Base-by-base conservation (phyloP, 1,284 basidiomycete genomes). In the Tilletia indica region DNA sequence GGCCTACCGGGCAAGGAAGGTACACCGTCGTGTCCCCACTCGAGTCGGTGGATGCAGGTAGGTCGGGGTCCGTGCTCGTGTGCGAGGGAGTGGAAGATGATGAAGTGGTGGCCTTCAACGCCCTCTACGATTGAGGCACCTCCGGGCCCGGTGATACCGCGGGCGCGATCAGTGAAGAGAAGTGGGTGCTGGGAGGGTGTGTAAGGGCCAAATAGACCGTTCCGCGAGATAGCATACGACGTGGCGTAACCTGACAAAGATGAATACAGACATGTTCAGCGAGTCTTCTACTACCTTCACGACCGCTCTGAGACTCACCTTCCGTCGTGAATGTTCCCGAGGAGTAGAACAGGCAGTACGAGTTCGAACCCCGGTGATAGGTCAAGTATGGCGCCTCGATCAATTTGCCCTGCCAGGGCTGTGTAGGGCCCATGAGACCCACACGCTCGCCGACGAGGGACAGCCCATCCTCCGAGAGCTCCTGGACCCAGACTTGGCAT, bases 341-440 rank as follows among this genome's bases (percentile, higher is more conserved):
- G 16, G 77, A 77, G 71, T 76, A 80, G 71, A 80, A 80, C 68
- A 79, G 79, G 56, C 75, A 68, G 70, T 80, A 80, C 39, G 76
- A 70, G n/a, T 73, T 70, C 68, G 70, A 74, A 3, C 72, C 69
- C 1, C 63, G 38, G 54, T 79, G 77, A 67, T 76, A 73, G 58
- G 73, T 68, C 38, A 80, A 74, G 70, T 80, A 80, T 0, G 79
- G 79, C 2, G 77, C 78, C 70, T 80, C 77, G 58, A 80, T 64
- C 4, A 80, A 69, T 31, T 74, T 73, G 42, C 70, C 38, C 47
- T 80, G 79, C 56, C 76, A 79, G 8, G 42, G 34, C 39, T 75
- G 70, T 6, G 69, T 72, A 48, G 78, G 76, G 3, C 63, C 73
- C 68, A 77, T 76, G 3, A 80, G 72, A 0, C 76, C 74, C 12